These are phyloP conservation scores for Aspergillus diversus DNA, from an alignment of 495 filamentous ascomycete species.

Conservation along the genomic window DNA sequence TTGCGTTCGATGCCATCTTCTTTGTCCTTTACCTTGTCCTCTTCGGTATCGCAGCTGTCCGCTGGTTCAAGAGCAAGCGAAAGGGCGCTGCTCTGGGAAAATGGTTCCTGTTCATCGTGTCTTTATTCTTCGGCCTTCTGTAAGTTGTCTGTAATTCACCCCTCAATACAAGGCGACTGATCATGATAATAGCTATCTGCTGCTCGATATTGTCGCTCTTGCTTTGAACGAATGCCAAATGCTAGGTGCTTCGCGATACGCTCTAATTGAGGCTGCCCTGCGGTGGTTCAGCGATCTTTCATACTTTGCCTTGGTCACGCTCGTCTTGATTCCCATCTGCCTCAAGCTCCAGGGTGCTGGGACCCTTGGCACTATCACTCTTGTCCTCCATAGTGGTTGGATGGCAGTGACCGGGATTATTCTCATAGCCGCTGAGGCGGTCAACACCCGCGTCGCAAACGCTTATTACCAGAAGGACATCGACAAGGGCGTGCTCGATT, in stretches of 20 bases:
- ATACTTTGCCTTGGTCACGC: slow-evolving; percentile 9
- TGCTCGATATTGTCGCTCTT: slow-evolving; percentile 17
- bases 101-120: slow-evolving; percentile 21
- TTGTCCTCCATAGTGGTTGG: slow-evolving; percentile 12
- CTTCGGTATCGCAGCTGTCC: not conserved
- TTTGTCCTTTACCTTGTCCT: slow-evolving; percentile 18
- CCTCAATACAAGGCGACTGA: not conserved
- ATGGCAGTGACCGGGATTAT: slow-evolving; percentile 17
- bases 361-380: slow-evolving; percentile 10
- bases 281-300: slow-evolving; percentile 18
- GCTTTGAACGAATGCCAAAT: slow-evolving; percentile 21
- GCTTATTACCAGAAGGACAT: not conserved
- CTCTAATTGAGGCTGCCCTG: not conserved
- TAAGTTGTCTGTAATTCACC: not conserved
- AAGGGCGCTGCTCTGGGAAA: slow-evolving; percentile 1
- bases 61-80: slow-evolving; percentile 13
- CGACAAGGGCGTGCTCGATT: not conserved
- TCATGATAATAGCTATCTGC: slow-evolving; percentile 2
- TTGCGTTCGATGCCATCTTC: slow-evolving; percentile 26
- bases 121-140: slow-evolving; percentile 20
- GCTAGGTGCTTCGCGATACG: not conserved
- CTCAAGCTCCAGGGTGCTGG: slow-evolving; percentile 15
- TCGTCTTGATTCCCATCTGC: slow-evolving; percentile 26
- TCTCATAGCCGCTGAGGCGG: slow-evolving; percentile 16
- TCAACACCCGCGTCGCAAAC: slow-evolving; percentile 12